These are phyloP conservation scores for Geotrichum siamense DNA, from an alignment of 1,139 yeast species.

Conservation along the genomic window DNA sequence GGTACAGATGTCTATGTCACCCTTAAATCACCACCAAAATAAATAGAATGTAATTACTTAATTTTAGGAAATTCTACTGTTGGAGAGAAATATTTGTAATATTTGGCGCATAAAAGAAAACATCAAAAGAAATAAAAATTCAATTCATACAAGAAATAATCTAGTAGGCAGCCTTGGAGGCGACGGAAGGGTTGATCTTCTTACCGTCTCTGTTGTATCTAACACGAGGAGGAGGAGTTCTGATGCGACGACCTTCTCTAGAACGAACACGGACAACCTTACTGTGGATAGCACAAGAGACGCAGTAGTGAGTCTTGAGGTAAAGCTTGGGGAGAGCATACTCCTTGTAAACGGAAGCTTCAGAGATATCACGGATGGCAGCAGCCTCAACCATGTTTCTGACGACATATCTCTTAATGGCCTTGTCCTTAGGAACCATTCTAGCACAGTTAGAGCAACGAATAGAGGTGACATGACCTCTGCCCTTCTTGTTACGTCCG, in stretches of 20 bases:
- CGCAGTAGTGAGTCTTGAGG: slow-evolving; percentile 99
- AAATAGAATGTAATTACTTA: not conserved
- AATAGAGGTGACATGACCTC: slow-evolving; percentile 99
- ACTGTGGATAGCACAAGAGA: slow-evolving; percentile 99
- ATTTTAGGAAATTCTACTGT: slow-evolving; percentile 1
- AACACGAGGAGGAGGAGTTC: slow-evolving; percentile 99
- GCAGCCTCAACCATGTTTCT: slow-evolving; percentile 99
- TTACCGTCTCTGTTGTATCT: slow-evolving; percentile 90
- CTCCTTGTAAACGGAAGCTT: slow-evolving; percentile 98
- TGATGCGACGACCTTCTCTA: slow-evolving; percentile 95
- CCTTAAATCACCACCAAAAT: slow-evolving; percentile 37
- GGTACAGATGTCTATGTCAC: slow-evolving; percentile 72
- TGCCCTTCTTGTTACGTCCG: slow-evolving; percentile 99
- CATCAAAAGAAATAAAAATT: slow-evolving; percentile 6
- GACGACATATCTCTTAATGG: slow-evolving; percentile 99
- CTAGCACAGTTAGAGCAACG: slow-evolving; percentile 99
- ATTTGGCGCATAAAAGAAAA: not conserved
- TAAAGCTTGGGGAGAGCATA: slow-evolving; percentile 99
- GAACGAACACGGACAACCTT: slow-evolving; percentile 99
- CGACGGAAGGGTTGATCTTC: slow-evolving; percentile 95
- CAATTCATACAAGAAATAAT: slow-evolving; percentile 12
- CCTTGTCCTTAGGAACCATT: slow-evolving; percentile 99
- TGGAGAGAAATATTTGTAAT: slow-evolving; percentile 5
- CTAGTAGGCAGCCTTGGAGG: slow-evolving; percentile 81
- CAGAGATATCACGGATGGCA: slow-evolving; percentile 99